Percentiles rank a stretch among this genome's conserved stretches.
Evolutionary conservation across 306 rosid genomes (phyloP).

Genomic region (Quillaja saponaria): DNA sequence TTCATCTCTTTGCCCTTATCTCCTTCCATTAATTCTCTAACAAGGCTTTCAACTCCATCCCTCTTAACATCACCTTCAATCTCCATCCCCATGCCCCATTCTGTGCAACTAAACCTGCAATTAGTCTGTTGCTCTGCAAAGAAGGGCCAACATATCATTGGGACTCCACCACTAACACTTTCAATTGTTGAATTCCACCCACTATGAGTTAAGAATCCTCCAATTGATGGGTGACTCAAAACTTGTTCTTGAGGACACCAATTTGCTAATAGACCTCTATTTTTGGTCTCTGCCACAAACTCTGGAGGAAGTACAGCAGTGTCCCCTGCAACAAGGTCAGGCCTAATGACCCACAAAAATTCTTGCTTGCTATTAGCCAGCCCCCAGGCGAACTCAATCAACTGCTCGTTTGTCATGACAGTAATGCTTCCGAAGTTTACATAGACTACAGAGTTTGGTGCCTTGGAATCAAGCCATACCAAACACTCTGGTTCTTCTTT

Average conservation of each 20-base stretch:
- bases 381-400: constrained; percentile 75
- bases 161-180: constrained; percentile 57
- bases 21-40: constrained; percentile 62
- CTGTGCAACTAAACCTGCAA: constrained; percentile 48
- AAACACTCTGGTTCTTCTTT: constrained; percentile 57
- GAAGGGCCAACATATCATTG: constrained; percentile 78
- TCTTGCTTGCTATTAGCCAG: constrained; percentile 49
- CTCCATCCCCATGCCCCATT: constrained; percentile 74
- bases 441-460: constrained; percentile 50
- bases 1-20: constrained; percentile 52
- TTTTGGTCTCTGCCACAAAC: constrained; percentile 38
- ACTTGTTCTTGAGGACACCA: constrained; percentile 77
- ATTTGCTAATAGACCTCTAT: constrained; percentile 40
- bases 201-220: constrained; percentile 64
- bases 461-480: constrained; percentile 54
- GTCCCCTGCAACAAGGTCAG: constrained; percentile 50
- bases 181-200: constrained; percentile 87
- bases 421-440: constrained; percentile 76
- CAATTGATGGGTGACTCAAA: constrained; percentile 49
- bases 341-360: constrained; percentile 63
- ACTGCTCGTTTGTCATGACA: constrained; percentile 51
- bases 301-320: constrained; percentile 36
- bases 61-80: constrained; percentile 50
- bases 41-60: constrained; percentile 41
- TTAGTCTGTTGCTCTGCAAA: constrained; percentile 74